phyloP scores from a whole-genome alignment of 192 early-diverging fungal species.

The Umbelopsis sp. region DNA sequence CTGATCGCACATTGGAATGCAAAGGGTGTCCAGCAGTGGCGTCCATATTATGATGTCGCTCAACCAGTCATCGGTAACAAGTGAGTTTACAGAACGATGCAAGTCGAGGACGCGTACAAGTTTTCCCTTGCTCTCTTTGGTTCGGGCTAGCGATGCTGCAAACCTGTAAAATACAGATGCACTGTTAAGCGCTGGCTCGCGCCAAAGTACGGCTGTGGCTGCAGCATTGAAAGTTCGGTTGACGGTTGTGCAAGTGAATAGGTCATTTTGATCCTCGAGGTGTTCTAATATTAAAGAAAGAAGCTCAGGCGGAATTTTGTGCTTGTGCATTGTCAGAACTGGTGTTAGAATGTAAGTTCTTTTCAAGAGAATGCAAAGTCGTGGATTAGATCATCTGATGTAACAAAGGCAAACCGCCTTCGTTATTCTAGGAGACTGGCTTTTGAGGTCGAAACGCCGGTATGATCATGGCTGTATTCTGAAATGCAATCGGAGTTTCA shows the following conservation, averaged over 20 bases:
- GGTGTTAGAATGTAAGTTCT: not conserved
- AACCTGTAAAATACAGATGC: not conserved
- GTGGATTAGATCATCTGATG: no score
- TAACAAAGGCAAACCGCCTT: no score
- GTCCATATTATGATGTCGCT: constrained; percentile 16
- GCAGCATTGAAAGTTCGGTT: constrained; percentile 11
- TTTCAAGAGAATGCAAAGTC: no score
- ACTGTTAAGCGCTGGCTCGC: not conserved
- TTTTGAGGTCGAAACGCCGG: no score
- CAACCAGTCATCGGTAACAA: constrained; percentile 15
- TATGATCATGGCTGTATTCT: no score
- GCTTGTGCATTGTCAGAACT: not conserved
- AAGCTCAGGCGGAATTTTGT: not conserved
- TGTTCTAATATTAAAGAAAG: constrained; percentile 11
- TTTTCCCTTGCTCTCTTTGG: not conserved
- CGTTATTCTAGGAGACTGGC: no score
- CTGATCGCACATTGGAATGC: not conserved
- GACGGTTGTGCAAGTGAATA: constrained; percentile 1
- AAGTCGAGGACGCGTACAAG: not conserved
- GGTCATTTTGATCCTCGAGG: not conserved
- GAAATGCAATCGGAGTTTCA: no score
- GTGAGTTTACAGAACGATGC: not conserved
- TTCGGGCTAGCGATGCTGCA: constrained; percentile 1
- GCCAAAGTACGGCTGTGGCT: not conserved
- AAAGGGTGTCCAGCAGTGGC: constrained; percentile 9